These are phyloP conservation scores for Zygosaccharomyces sapae DNA, from an alignment of 1,139 yeast genomes.

Conservation along the genomic window DNA sequence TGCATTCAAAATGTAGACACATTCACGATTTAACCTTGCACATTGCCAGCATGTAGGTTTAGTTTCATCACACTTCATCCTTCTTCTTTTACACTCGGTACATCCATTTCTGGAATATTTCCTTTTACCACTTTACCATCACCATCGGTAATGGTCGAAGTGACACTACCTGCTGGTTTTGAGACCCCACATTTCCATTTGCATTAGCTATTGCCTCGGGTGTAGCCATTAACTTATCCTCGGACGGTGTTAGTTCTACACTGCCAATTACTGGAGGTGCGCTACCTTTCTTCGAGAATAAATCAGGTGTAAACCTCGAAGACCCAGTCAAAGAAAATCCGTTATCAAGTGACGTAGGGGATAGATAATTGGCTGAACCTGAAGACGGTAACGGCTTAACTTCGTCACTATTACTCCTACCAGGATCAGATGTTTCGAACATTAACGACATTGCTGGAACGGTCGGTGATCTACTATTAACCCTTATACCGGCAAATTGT, in stretches of 20 bases:
- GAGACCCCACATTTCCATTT: neutral
- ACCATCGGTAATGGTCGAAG: constrained; percentile 18
- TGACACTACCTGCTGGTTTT: constrained; percentile 12
- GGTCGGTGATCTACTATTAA: neutral
- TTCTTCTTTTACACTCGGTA: constrained; percentile 41
- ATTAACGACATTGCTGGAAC: constrained; percentile 2
- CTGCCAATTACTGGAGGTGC: constrained; percentile 5
- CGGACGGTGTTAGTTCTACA: constrained; percentile 3
- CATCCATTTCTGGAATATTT: constrained; percentile 40
- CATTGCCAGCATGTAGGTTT: constrained; percentile 57
- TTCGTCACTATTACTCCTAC: constrained; percentile 13
- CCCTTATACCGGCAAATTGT: neutral
- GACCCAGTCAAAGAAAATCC: constrained; percentile 13
- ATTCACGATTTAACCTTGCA: constrained; percentile 39
- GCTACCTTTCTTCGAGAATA: constrained; percentile 9
- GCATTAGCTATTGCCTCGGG: constrained; percentile 4
- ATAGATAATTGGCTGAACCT: constrained; percentile 18
- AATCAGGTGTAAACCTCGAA: constrained; percentile 10
- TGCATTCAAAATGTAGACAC: constrained; percentile 36
- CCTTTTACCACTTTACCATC: constrained; percentile 27
- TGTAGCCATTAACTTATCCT: constrained; percentile 9
- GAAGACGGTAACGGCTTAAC: constrained; percentile 13
- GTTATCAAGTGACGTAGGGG: constrained; percentile 23
- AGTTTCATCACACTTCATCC: constrained; percentile 53
- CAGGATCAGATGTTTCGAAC: constrained; percentile 7